Evolutionary conservation across 192 early-diverging fungal genomes (phyloP), one percentile per base, ranked within the genome.

Genomic region (Rhizophagus prolifer): DNA sequence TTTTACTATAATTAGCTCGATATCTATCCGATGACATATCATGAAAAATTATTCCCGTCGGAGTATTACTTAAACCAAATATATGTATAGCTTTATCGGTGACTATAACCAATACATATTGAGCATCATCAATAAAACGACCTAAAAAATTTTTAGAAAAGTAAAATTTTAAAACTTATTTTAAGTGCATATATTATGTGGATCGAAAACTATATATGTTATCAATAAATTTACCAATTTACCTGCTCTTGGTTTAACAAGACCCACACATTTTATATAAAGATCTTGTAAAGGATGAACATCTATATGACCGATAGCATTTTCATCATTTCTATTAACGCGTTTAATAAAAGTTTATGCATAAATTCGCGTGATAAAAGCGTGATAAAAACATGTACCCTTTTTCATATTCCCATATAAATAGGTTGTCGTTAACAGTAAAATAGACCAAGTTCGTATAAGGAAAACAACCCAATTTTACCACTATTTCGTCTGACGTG

Each of bases 381-480:
- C n/a, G n/a, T n/a, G n/a, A 19, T 30, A 19, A 5, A 41, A 41
- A n/a, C 7, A 38, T 67, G n/a, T 67, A 67, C 65, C 65, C 68
- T 26, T 70, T 70, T 26, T 70, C 68, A 13, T 70, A 70, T 16
- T 70, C 68, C 68, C 68, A 70, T 47, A 70, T 70, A 25, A 70
- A 70, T 50, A 70, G 44, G 34, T 70, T 70, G 44, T 70, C 44
- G 9, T 70, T 50, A 12, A 70, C 44, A 10, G 44, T 28, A 46
- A 70, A 70, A 26, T 70, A 70, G 16, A 70, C 68, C n/a, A 34
- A 23, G 26, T 70, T 47, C 13, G 34, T 70, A 30, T 70, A 70
- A n/a, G 68, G 68, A 36, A 70, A 47, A 26, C 68, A 70, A 13
- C 68, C 68, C 30, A 70, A 26, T 14, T 28, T 9, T 16, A 44